Percentiles rank a stretch among this genome's conserved stretches.
phyloP scores from a whole-genome alignment of 2,329 filamentous ascomycete genomes.

The Botryotinia convoluta region DNA sequence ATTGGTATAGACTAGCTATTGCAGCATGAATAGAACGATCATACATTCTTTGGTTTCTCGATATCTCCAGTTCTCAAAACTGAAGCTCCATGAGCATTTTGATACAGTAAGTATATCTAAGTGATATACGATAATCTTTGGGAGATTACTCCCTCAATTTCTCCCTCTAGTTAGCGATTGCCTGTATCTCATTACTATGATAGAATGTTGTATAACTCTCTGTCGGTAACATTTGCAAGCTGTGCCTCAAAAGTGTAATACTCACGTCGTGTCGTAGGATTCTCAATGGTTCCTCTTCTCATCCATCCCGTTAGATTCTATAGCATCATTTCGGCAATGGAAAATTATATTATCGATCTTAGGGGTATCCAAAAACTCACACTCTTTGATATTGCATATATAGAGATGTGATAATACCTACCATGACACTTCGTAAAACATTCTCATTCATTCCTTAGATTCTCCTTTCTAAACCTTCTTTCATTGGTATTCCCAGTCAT shows the following conservation, averaged over 20 bases:
- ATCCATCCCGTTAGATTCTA: not conserved
- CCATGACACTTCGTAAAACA: not conserved
- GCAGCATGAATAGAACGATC: too few relatives aligned
- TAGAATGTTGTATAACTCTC: not conserved
- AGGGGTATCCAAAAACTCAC: not conserved
- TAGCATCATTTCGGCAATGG: not conserved
- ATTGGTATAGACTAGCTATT: too few relatives aligned
- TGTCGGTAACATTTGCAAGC: not conserved
- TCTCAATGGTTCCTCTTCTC: not conserved
- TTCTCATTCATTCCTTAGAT: not conserved
- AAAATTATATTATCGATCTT: not conserved
- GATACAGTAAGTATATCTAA: not conserved
- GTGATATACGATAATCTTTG: rapidly evolving
- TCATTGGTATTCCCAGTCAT: not conserved
- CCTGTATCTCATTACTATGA: not conserved
- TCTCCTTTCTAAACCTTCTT: not conserved
- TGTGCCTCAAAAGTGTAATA: not conserved
- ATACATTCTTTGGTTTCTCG: not conserved
- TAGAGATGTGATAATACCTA: not conserved
- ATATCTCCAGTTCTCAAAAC: not conserved
- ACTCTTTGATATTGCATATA: not conserved
- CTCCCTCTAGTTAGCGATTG: not conserved
- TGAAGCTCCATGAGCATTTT: not conserved
- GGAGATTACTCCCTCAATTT: not conserved
- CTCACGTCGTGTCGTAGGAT: not conserved